Evolutionary conservation across 2,329 filamentous ascomycete species (phyloP), one percentile per base, ranked within the genome.

Genomic region (Fusarium chlamydosporum): DNA sequence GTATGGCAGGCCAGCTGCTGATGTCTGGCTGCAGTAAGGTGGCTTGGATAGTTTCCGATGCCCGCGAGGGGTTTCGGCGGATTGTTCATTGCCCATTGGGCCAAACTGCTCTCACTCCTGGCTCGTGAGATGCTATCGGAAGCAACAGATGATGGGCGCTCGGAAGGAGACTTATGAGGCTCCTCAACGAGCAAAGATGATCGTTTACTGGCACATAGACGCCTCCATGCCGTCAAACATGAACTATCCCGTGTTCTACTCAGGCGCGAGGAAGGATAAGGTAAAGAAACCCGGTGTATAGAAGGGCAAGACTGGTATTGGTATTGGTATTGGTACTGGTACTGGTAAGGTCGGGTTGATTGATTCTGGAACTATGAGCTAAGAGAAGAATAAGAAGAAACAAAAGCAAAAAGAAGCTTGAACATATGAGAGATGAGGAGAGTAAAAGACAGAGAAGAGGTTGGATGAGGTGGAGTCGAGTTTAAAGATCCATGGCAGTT

Each of bases 1-100:
- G 74, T 74, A 80, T 71, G 81, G 77, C 75, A 82, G 78, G 67
- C 79, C 79, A 77, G 80, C 76, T 77, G 81, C 77, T 54, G 74
- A 71, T 55, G 77, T 76, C 76, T 77, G 78, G 67, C 77, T 82
- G 56, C 77, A 78, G 35, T 79, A 81, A 62, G 79, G 82, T 61
- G 83, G 82, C 74, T 87, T 87, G 51, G 82, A 85, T 63, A 87
- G 80, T 77, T 82, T 86, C 67, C 85, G 82, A 74, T 82, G 76
- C 72, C 77, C 75, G 58, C 74, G 68, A 63, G 78, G 76, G 74
- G 79, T 79, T 76, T 84, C 82, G 70, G 80, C 75, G 43, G 84
- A 87, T 57, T 82, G 76, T 45, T 79, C 76, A 74, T 87, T 87
- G 56, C 85, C 85, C 85, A 87, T 87, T 67, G 54, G 60, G 51